Percentiles rank a stretch among this genome's conserved stretches.
Conservation (phyloP, 441 rosid genomes). For the Jatropha podagrica region DNA sequence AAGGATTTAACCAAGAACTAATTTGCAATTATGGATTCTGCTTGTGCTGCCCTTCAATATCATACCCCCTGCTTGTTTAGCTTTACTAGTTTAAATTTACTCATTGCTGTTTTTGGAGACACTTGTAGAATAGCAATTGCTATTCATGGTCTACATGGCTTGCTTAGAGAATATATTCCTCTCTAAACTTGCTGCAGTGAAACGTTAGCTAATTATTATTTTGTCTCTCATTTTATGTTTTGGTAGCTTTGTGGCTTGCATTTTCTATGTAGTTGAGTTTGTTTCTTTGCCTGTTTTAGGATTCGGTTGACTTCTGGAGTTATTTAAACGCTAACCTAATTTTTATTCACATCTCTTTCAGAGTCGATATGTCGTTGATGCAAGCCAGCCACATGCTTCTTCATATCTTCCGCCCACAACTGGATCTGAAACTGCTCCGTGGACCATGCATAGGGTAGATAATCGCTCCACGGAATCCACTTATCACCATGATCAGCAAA, state of each 20-base stretch:
- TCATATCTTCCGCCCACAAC: conserved; percentile 51
- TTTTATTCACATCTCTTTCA: conserved; percentile 23
- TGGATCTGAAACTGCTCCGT: conserved; percentile 58
- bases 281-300: not conserved
- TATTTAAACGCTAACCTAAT: conserved; percentile 11
- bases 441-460: conserved; percentile 59
- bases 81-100: not conserved
- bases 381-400: conserved; percentile 55
- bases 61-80: conserved; percentile 1
- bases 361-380: conserved; percentile 62
- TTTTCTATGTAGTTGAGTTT: not conserved
- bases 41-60: not conserved
- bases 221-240: conserved; percentile 1
- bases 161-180: conserved; percentile 1
- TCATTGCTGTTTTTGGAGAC: not conserved
- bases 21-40: not conserved
- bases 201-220: not conserved
- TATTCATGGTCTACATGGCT: not conserved
- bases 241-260: not conserved
- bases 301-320: conserved; percentile 14
- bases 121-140: not conserved
- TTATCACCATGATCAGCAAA: conserved; percentile 56
- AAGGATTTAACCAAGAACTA: not conserved
- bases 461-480: conserved; percentile 49
- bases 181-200: conserved; percentile 4